Conservation (phyloP, 148 eudicot genomes). For the Silene uniflora region DNA sequence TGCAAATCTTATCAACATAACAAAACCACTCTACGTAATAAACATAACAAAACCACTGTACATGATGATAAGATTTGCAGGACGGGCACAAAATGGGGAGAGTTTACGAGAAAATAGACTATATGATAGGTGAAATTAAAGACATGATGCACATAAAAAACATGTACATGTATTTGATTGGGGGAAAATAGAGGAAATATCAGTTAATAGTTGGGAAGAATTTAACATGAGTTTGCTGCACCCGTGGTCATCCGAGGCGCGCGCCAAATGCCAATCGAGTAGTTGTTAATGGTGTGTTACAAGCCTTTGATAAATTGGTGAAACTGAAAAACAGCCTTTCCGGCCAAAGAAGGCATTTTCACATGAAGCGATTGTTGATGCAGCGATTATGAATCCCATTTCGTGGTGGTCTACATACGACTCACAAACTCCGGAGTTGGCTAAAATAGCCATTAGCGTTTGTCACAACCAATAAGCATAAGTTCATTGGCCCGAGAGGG, state of each 20-base stretch:
- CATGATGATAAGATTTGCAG: too few relatives aligned
- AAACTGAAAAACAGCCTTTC: constrained; percentile 15
- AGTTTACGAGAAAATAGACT: too few relatives aligned
- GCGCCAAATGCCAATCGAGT: constrained; percentile 27
- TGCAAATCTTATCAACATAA: too few relatives aligned
- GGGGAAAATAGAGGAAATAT: too few relatives aligned
- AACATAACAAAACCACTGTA: too few relatives aligned
- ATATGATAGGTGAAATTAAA: too few relatives aligned
- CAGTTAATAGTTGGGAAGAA: not conserved
- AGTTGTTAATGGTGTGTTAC: constrained; percentile 12
- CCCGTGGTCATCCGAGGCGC: constrained; percentile 6
- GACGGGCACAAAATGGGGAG: too few relatives aligned
- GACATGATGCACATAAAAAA: too few relatives aligned
- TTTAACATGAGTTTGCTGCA: not conserved
- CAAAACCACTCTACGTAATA: too few relatives aligned
- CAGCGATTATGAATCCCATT: constrained; percentile 4
- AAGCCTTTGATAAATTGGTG: constrained; percentile 21
- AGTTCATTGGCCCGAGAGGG: constrained; percentile 11
- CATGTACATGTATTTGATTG: too few relatives aligned
- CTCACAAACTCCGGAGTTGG: constrained; percentile 5
- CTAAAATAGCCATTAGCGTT: not conserved
- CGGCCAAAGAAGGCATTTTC: constrained; percentile 17
- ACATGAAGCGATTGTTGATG: not conserved
- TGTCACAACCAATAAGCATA: constrained; percentile 15
- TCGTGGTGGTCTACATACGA: constrained; percentile 25